Base-by-base conservation (phyloP, 306 rosid species). In the Elaeagnus macrophylla region DNA sequence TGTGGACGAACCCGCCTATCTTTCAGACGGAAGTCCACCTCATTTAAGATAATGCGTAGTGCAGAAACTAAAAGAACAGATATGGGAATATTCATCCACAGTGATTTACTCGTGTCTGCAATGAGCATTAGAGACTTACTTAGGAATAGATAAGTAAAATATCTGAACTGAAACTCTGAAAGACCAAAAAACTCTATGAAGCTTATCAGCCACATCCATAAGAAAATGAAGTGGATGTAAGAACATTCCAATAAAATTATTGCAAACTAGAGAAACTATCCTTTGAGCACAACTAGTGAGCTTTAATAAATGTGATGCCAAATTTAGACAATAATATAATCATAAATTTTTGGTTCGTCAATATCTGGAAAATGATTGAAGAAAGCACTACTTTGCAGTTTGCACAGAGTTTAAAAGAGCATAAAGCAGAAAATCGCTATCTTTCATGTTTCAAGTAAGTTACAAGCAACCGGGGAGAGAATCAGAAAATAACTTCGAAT, bases 31-130 rank as follows among this genome's bases (percentile, higher is more conserved):
- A 93, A 87, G 39, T 93, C 96, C 65, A 84, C 81, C 17, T 75
- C 81, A 40, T 71, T 83, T 37, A 88, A 65, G 51, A 93, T 68
- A 73, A 83, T 61, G 7, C 89, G 89, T 48, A 93, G 18, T n/a
- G 72, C 88, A 56, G 64, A 77, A 60, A 81, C 86, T 37, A 93
- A 67, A 40, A 93, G 73, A 75, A 93, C 67, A 12, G 99, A 67
- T 69, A 82, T 67, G 1, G 99, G 99, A 15, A 88, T 39, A 72
- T 93, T 93, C 95, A 87, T 79, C 96, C 94, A 87, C 94, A 84
- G 84, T 18, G 99, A 87, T 67, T 82, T 85, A 76, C 96, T 93
- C 19, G 99, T 84, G 79, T 87, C 99, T 93, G 81, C 51, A 65
- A 43, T 46, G 45, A 37, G 17, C 5, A 48, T 53, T 9, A 56